phyloP scores from a whole-genome alignment of 352 stramenopile species.

The Phytophthora hybrid region DNA sequence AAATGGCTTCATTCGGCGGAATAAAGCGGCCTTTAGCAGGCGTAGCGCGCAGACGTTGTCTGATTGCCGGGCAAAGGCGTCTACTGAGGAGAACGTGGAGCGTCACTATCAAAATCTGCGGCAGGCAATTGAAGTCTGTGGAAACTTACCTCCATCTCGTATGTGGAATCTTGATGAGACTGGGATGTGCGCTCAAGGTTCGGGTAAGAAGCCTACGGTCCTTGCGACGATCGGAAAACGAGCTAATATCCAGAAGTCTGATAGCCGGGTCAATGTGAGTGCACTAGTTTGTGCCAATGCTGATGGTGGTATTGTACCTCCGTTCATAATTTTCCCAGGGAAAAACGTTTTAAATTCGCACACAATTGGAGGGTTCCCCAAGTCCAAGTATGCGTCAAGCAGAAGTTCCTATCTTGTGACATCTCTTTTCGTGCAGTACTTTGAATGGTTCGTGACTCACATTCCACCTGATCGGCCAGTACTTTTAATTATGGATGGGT shows the following conservation, averaged over 20 bases:
- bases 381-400: background rate
- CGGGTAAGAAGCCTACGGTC: background rate
- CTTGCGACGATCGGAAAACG: background rate
- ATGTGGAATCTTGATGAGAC: background rate
- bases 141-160: background rate
- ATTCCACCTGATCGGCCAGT: no score
- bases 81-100: no score
- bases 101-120: no score
- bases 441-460: no score
- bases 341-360: background rate
- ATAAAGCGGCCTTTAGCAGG: no score
- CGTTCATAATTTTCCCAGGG: background rate
- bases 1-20: no score
- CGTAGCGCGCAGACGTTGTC: no score
- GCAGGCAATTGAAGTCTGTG: no score
- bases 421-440: background rate
- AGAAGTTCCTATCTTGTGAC: background rate
- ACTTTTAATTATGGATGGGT: background rate
- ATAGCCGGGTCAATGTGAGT: background rate
- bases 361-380: background rate
- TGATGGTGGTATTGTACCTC: background rate
- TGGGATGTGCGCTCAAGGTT: background rate
- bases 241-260: background rate
- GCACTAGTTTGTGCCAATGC: background rate
- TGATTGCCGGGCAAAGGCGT: no score